Conservation (phyloP, 768 basidiomycete genomes). For the Mycena rosella region DNA sequence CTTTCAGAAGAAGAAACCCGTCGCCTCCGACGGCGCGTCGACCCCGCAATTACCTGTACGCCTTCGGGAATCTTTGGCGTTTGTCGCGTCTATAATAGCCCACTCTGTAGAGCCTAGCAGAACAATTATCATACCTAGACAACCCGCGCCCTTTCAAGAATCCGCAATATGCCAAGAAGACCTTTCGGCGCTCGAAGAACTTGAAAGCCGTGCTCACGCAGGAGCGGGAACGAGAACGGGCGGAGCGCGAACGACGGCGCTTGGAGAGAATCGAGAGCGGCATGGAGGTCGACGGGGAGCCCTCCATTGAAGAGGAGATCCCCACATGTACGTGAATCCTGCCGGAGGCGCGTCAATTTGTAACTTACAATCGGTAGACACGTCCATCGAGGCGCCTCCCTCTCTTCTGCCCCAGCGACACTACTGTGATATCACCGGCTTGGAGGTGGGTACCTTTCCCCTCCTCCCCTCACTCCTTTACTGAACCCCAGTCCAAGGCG, state of each 20-base stretch:
- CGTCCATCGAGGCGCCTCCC: slow-evolving; percentile 87
- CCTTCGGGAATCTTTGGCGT: neutral
- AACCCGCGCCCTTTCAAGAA: slow-evolving; percentile 85
- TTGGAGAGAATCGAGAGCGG: slow-evolving; percentile 60
- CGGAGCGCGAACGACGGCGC: slow-evolving; percentile 71
- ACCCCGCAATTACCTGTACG: slow-evolving; percentile 59
- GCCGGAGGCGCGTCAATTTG: neutral
- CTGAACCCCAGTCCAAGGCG: slow-evolving; percentile 57
- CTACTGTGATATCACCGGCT: slow-evolving; percentile 89
- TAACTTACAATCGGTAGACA: slow-evolving; percentile 57
- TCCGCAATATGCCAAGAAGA: slow-evolving; percentile 74
- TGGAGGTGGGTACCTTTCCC: slow-evolving; percentile 64
- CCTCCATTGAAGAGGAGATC: slow-evolving; percentile 61
- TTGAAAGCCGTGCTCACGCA: slow-evolving; percentile 82
- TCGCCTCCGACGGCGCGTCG: slow-evolving; percentile 58
- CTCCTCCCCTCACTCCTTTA: neutral
- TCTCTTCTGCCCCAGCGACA: slow-evolving; percentile 81
- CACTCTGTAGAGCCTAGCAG: slow-evolving; percentile 70
- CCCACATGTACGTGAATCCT: slow-evolving; percentile 72
- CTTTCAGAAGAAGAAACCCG: slow-evolving; percentile 51
- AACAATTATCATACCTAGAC: slow-evolving; percentile 80
- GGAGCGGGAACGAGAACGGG: slow-evolving; percentile 82
- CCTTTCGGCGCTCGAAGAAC: slow-evolving; percentile 79
- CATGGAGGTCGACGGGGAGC: slow-evolving; percentile 71
- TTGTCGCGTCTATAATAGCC: slow-evolving; percentile 3